Conservation (phyloP, 768 basidiomycete species). For the Pholiota molesta region DNA sequence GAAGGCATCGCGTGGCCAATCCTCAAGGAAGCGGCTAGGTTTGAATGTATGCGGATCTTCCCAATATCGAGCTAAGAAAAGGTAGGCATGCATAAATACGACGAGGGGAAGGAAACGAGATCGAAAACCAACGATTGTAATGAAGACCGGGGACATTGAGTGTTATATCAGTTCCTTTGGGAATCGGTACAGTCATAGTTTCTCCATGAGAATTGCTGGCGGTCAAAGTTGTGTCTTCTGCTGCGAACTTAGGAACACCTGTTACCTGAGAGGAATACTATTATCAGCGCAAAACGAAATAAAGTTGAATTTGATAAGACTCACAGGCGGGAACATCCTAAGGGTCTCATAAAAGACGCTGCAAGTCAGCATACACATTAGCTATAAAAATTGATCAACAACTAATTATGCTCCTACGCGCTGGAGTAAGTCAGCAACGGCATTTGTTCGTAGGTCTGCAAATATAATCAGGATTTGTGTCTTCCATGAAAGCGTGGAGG, state of each 20-base stretch:
- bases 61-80: slow-evolving; percentile 53
- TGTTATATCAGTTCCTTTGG: slow-evolving; percentile 41
- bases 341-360: slow-evolving; percentile 56
- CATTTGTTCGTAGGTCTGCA: slow-evolving; percentile 44
- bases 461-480: not conserved
- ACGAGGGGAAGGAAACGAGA: not conserved
- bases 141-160: slow-evolving; percentile 46
- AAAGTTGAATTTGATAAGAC: slow-evolving; percentile 12
- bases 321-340: slow-evolving; percentile 48
- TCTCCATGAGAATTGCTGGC: slow-evolving; percentile 40
- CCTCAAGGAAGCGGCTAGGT: slow-evolving; percentile 49
- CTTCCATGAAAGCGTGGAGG: not conserved
- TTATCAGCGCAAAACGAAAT: not conserved
- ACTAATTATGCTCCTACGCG: slow-evolving; percentile 31
- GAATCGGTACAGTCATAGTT: slow-evolving; percentile 40
- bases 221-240: slow-evolving; percentile 48
- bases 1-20: slow-evolving; percentile 58
- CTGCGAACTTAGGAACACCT: slow-evolving; percentile 44
- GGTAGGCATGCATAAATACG: not conserved
- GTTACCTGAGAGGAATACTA: slow-evolving; percentile 31
- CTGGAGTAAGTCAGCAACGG: slow-evolving; percentile 38
- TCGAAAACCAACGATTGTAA: slow-evolving; percentile 47
- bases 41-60: slow-evolving; percentile 51
- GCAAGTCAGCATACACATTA: not conserved
- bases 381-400: not conserved